Evolutionary conservation across 2,329 filamentous ascomycete species (phyloP).

Genomic region (Paraconiothyrium sp.): DNA sequence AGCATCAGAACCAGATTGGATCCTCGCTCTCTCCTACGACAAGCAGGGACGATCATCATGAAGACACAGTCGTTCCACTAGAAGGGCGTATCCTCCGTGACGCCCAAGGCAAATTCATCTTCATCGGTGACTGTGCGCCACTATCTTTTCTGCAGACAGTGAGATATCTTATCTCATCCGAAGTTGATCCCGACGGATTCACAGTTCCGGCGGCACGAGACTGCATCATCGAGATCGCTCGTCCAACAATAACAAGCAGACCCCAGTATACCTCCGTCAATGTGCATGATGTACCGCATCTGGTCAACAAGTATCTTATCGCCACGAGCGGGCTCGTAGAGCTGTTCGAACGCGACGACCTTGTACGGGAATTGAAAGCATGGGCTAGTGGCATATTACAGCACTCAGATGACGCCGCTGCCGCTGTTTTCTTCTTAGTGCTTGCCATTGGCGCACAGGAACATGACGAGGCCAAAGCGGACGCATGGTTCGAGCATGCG

Average conservation of each 20-base stretch:
- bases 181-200: constrained; percentile 35
- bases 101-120: constrained; percentile 63
- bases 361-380: constrained; percentile 33
- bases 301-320: constrained; percentile 56
- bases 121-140: constrained; percentile 64
- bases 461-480: constrained; percentile 53
- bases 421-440: constrained; percentile 61
- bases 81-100: constrained; percentile 60
- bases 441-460: constrained; percentile 61
- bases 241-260: constrained; percentile 29
- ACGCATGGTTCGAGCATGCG: constrained; percentile 59
- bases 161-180: constrained; percentile 58
- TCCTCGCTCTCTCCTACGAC: constrained; percentile 34
- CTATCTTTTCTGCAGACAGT: constrained; percentile 64
- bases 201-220: constrained; percentile 37
- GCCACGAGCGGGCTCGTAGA: constrained; percentile 61
- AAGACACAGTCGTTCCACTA: constrained; percentile 54
- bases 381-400: constrained; percentile 34
- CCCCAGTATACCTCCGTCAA: constrained; percentile 36
- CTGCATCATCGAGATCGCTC: constrained; percentile 45
- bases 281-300: constrained; percentile 51
- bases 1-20: constrained; percentile 6
- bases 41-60: constrained; percentile 48
- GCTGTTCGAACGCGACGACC: constrained; percentile 56
- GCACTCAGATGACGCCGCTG: constrained; percentile 52